Base-by-base conservation (phyloP, 768 basidiomycete species). In the Kwoniella dejecticola region DNA sequence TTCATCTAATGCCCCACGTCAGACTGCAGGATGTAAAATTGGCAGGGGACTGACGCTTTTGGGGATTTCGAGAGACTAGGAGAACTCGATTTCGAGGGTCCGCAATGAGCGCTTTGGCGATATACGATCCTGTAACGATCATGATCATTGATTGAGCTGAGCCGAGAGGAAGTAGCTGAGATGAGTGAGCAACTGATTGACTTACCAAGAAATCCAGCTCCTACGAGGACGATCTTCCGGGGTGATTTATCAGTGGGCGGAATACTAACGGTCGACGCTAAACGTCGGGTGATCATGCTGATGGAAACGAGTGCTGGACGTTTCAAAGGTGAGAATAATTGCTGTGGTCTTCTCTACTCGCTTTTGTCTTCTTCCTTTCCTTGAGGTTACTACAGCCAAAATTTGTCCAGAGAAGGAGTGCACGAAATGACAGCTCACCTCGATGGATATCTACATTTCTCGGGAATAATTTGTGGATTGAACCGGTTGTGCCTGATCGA, bases 71-170 rank as follows among this genome's bases (percentile, higher is more conserved):
- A 24, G 88, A 88, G 24, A 85, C 83, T 3, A 89, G 72, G 70
- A 87, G 83, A 26, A 89, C 81, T 48, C 74, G 79, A 45, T 83
- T 80, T 15, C 75, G 72, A 11, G 80, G 76, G 46, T 70, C 75
- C 17, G 74, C 75, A 17, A 84, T 79, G 21, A 89, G 79, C 2
- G 82, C 79, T 67, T 82, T 82, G 15, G 84, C 85, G 60, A 89
- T 86, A 64, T 86, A 84, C 40, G 81, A 83, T 27, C 86, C 86
- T 88, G 30, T n/a, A n/a, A n/a, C n/a, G n/a, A n/a, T n/a, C n/a
- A n/a, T n/a, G n/a, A n/a, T n/a, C n/a, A n/a, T n/a, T n/a, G n/a
- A n/a, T n/a, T n/a, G n/a, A n/a, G n/a, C n/a, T n/a, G n/a, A n/a
- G n/a, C n/a, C n/a, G n/a, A n/a, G n/a, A n/a, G n/a, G n/a, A n/a